Percentiles rank a stretch among this genome's conserved stretches.
These are phyloP conservation scores for Bryum argenteum DNA, from an alignment of 225 moss, liverwort and hornwort genomes.

Conservation along the genomic window DNA sequence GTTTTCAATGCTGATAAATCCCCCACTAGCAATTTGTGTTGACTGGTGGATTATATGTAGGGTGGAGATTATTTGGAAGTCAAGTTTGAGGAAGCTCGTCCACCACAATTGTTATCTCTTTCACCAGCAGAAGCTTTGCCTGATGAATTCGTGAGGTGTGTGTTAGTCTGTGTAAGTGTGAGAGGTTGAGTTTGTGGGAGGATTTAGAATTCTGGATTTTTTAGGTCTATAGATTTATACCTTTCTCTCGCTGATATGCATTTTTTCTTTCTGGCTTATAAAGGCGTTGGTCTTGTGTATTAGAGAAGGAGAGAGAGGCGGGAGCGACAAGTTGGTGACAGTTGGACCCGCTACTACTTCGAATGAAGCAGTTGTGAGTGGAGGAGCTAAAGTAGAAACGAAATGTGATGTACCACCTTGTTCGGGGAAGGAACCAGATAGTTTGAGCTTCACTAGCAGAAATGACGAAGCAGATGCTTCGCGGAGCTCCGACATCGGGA, in stretches of 20 bases:
- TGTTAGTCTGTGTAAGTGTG: background rate
- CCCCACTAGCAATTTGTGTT: background rate
- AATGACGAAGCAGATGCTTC: conserved; percentile 10
- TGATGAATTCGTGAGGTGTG: conserved; percentile 28
- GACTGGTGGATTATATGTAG: conserved; percentile 32
- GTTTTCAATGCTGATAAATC: no score
- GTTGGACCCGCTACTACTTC: conserved; percentile 43
- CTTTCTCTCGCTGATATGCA: background rate
- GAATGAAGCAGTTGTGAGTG: conserved; percentile 34
- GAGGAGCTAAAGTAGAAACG: conserved; percentile 37
- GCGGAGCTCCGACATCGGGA: conserved; percentile 33
- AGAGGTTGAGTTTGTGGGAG: background rate
- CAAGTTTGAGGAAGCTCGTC: conserved; percentile 34
- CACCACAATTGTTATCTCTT: conserved; percentile 29
- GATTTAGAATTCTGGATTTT: background rate
- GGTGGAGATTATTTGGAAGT: conserved; percentile 79
- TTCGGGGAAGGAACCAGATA: conserved; percentile 36
- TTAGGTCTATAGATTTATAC: background rate
- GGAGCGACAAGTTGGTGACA: conserved; percentile 36
- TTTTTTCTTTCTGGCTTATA: no score
- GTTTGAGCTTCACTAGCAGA: conserved; percentile 41
- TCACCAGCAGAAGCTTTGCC: conserved; percentile 63
- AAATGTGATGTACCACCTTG: conserved; percentile 28
- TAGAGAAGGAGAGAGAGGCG: conserved; percentile 63
- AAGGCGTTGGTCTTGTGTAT: background rate